Conservation (phyloP, 73 alveolate genomes). For the Paramecium biaurelia region DNA sequence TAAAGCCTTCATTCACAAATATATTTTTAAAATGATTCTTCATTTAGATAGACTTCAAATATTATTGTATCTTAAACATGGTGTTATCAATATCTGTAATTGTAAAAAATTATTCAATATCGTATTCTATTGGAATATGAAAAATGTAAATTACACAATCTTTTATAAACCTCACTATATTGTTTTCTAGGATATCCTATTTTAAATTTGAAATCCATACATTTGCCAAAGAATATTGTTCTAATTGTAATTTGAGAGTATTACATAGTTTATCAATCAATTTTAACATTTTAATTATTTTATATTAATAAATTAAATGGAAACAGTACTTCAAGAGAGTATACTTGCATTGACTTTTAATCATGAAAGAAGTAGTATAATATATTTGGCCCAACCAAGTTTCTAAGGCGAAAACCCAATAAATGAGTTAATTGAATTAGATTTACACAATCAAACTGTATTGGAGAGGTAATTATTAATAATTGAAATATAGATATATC, state of each 20-base stretch:
- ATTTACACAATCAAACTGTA: constrained; percentile 18
- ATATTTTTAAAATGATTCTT: background rate
- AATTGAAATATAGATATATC: background rate
- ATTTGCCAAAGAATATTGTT: background rate
- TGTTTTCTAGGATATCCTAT: background rate
- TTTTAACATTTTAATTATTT: background rate
- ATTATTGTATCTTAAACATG: background rate
- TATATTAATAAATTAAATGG: background rate
- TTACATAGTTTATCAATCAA: background rate
- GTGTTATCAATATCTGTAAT: background rate
- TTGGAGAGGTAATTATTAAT: background rate
- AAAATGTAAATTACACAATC: background rate
- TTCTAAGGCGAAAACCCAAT: background rate
- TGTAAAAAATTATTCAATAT: background rate
- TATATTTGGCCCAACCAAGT: background rate
- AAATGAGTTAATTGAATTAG: constrained; percentile 17
- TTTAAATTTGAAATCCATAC: background rate
- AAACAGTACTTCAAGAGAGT: background rate
- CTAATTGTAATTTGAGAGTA: background rate
- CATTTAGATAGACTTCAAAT: background rate
- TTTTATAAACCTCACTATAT: background rate
- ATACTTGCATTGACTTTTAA: constrained; percentile 17
- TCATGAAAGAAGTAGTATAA: constrained; percentile 18
- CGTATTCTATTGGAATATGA: background rate
- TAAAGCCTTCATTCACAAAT: background rate